Percentiles rank a stretch among this genome's conserved stretches.
phyloP scores from a whole-genome alignment of 2,329 filamentous ascomycete species.

The Botrytis tulipae region DNA sequence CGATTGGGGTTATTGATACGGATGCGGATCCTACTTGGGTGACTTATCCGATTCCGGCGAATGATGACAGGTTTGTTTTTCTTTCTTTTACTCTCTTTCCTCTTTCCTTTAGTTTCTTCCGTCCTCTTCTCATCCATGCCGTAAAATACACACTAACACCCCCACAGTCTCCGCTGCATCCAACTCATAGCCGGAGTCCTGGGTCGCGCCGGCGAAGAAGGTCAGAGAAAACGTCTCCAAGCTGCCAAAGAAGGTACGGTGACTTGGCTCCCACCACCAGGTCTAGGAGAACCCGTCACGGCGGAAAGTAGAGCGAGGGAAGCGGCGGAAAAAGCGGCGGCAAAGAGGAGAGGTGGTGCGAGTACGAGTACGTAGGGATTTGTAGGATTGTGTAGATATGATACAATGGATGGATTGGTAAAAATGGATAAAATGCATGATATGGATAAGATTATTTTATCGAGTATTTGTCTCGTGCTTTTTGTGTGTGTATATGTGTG shows the following conservation, averaged over 20 bases:
- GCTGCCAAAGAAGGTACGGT: constrained; percentile 61
- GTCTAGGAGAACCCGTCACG: constrained; percentile 30
- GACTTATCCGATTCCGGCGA: constrained; percentile 93
- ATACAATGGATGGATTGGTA: not conserved
- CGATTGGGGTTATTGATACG: constrained; percentile 92
- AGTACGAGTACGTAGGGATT: not conserved
- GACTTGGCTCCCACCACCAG: constrained; percentile 54
- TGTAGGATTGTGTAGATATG: constrained; percentile 6
- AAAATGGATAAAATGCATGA: not conserved
- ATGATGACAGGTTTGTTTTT: constrained; percentile 77
- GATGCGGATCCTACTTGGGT: constrained; percentile 90
- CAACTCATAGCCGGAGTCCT: constrained; percentile 82
- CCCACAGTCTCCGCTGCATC: constrained; percentile 69
- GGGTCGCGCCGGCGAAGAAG: constrained; percentile 77
- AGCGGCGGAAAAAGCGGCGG: not conserved
- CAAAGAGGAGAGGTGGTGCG: not conserved
- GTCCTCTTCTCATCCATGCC: no score
- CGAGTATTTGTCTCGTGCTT: no score
- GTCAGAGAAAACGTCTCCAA: constrained; percentile 64
- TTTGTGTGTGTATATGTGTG: no score
- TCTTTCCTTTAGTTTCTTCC: no score
- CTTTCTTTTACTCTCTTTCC: not conserved
- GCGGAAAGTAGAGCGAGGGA: constrained; percentile 19
- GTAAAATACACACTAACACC: no score
- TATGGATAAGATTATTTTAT: not conserved